Evolutionary conservation across 2,329 filamentous ascomycete genomes (phyloP).

Genomic region (Colletotrichum sp.): DNA sequence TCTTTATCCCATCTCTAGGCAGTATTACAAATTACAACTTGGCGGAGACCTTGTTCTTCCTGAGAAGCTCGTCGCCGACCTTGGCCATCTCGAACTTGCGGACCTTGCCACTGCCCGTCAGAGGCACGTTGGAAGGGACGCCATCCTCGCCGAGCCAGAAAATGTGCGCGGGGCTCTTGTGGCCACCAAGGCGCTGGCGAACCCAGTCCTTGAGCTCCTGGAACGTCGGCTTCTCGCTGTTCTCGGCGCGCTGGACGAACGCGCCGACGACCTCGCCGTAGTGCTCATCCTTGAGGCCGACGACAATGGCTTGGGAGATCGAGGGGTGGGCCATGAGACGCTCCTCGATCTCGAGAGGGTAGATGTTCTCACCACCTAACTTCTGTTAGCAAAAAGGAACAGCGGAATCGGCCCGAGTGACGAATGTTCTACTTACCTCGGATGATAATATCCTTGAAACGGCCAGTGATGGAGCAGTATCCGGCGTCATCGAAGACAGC

Average conservation of each 20-base stretch:
- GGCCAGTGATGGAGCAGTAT: constrained; percentile 75
- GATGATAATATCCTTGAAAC: constrained; percentile 83
- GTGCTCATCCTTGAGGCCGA: constrained; percentile 71
- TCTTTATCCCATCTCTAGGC: background rate
- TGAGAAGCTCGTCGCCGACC: constrained; percentile 59
- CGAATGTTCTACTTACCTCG: constrained; percentile 50
- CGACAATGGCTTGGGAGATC: constrained; percentile 69
- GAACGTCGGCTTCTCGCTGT: constrained; percentile 45
- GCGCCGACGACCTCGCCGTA: constrained; percentile 77
- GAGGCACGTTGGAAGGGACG: constrained; percentile 59
- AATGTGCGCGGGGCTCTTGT: constrained; percentile 75
- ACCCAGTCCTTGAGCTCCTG: constrained; percentile 69
- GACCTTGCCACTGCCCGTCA: constrained; percentile 77
- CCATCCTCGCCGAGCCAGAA: constrained; percentile 75
- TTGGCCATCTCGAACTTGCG: constrained; percentile 69
- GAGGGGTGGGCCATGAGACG: constrained; percentile 68
- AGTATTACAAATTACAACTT: constrained; percentile 42
- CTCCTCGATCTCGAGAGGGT: constrained; percentile 79
- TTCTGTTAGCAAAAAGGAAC: constrained; percentile 21
- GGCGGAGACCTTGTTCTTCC: constrained; percentile 46
- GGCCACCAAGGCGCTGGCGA: constrained; percentile 62
- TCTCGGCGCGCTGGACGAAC: constrained; percentile 55
- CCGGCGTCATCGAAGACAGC: constrained; percentile 71
- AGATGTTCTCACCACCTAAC: constrained; percentile 72
- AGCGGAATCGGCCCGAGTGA: background rate